Conservation (phyloP, 116 monocot species). For the Zostera marina region DNA sequence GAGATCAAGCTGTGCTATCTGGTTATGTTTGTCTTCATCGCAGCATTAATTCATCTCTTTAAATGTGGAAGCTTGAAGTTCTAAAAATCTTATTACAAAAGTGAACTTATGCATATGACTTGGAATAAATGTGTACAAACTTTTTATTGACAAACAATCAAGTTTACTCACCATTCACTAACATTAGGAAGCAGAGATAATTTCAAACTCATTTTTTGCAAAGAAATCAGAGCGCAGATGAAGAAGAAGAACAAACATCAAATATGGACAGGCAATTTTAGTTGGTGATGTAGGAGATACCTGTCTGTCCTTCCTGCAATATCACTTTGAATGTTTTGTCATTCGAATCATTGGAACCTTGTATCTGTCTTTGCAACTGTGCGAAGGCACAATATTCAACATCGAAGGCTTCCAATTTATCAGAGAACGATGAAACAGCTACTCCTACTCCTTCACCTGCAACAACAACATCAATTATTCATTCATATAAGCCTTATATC, state of each 20-base stretch:
- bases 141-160: no score
- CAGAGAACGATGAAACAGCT: conserved; percentile 27
- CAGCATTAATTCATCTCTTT: background rate
- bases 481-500: background rate
- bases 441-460: conserved; percentile 69
- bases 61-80: background rate
- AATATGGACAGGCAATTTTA: background rate
- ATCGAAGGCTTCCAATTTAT: conserved; percentile 25
- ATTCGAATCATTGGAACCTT: background rate
- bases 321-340: conserved; percentile 21
- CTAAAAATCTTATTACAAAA: background rate
- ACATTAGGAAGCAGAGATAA: no score
- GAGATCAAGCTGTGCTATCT: conserved; percentile 1
- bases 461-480: background rate
- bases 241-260: background rate
- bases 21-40: background rate
- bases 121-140: no score
- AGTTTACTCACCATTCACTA: no score
- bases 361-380: conserved; percentile 32
- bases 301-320: conserved; percentile 23
- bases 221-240: no score
- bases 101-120: background rate
- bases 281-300: conserved; percentile 11
- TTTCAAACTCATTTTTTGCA: no score
- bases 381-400: conserved; percentile 60